Percentiles rank a stretch among this genome's conserved stretches.
phyloP scores from a whole-genome alignment of 441 rosid species.

The Gossypium davidsonii region DNA sequence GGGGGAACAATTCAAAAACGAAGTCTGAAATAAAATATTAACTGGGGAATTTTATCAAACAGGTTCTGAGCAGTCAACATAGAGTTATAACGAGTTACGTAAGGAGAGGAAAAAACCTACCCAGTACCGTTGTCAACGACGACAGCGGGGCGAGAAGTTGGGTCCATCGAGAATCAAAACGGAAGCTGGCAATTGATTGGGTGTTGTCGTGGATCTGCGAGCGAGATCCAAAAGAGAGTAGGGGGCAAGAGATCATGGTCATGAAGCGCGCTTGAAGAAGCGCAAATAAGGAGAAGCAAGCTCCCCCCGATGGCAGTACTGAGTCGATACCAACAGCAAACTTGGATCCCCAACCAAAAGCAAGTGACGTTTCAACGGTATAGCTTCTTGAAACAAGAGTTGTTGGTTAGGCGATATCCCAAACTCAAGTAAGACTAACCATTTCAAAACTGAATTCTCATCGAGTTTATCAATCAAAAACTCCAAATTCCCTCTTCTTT shows the following conservation, averaged over 20 bases:
- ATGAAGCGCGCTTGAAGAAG: slow-evolving; percentile 31
- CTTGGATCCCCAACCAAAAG: slow-evolving; percentile 56
- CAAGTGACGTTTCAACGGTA: slow-evolving; percentile 39
- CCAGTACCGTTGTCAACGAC: slow-evolving; percentile 98
- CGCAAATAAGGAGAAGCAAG: slow-evolving; percentile 18
- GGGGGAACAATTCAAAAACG: neutral
- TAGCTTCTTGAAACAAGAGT: slow-evolving; percentile 4
- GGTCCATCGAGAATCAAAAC: slow-evolving; percentile 52
- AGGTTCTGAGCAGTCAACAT: slow-evolving; percentile 1
- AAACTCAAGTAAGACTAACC: slow-evolving; percentile 18
- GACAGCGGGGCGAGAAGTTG: slow-evolving; percentile 87
- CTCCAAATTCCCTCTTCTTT: neutral
- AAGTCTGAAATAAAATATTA: neutral
- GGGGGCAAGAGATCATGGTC: slow-evolving; percentile 53
- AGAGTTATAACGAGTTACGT: neutral
- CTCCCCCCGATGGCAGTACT: slow-evolving; percentile 17
- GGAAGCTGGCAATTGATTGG: neutral
- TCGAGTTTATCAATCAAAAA: slow-evolving; percentile 6
- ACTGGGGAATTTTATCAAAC: slow-evolving; percentile 37
- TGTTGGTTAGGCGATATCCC: slow-evolving; percentile 11
- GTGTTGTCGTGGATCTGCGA: slow-evolving; percentile 33
- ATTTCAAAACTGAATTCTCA: slow-evolving; percentile 30
- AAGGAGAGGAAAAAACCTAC: slow-evolving; percentile 28
- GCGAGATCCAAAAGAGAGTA: slow-evolving; percentile 46
- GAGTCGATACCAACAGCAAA: slow-evolving; percentile 17